Conservation (phyloP, 2,329 filamentous ascomycete species). For the Botrytis hyacinthi region DNA sequence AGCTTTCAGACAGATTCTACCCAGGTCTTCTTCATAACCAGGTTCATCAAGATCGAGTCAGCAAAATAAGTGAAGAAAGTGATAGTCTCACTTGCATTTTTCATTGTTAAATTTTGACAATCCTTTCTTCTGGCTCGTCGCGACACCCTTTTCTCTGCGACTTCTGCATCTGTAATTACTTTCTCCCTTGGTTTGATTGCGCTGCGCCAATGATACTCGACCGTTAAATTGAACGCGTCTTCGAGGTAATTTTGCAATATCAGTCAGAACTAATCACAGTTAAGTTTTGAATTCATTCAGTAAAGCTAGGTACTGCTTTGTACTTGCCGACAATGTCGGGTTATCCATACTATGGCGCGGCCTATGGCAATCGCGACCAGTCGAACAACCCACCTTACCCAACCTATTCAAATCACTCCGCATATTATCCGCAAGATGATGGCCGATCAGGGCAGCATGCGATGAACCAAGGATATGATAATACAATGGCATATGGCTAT, state of each 20-base stretch:
- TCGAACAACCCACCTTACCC: constrained; percentile 32
- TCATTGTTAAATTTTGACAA: constrained; percentile 3
- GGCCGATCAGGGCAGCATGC: constrained; percentile 28
- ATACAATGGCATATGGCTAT: constrained; percentile 35
- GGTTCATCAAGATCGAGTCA: neutral
- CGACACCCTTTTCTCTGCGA: neutral
- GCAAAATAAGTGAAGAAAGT: neutral
- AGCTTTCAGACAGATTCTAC: neutral
- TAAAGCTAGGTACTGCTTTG: constrained; percentile 7
- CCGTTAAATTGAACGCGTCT: constrained; percentile 27
- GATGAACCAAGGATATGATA: constrained; percentile 32
- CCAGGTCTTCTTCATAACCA: neutral
- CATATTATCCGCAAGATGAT: constrained; percentile 33
- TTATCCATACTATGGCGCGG: constrained; percentile 46
- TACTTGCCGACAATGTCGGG: constrained; percentile 44
- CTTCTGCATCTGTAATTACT: constrained; percentile 11
- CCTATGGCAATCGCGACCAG: constrained; percentile 32
- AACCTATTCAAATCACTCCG: constrained; percentile 27
- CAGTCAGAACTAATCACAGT: constrained; percentile 14
- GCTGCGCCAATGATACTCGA: constrained; percentile 31
- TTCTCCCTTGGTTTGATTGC: constrained; percentile 27
- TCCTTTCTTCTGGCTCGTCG: constrained; percentile 7
- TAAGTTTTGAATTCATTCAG: neutral
- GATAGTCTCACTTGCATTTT: constrained; percentile 18
- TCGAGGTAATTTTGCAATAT: constrained; percentile 21